Percentiles rank a stretch among this genome's conserved stretches.
Evolutionary conservation across 768 basidiomycete genomes (phyloP).

Genomic region (Suillus alpinus): DNA sequence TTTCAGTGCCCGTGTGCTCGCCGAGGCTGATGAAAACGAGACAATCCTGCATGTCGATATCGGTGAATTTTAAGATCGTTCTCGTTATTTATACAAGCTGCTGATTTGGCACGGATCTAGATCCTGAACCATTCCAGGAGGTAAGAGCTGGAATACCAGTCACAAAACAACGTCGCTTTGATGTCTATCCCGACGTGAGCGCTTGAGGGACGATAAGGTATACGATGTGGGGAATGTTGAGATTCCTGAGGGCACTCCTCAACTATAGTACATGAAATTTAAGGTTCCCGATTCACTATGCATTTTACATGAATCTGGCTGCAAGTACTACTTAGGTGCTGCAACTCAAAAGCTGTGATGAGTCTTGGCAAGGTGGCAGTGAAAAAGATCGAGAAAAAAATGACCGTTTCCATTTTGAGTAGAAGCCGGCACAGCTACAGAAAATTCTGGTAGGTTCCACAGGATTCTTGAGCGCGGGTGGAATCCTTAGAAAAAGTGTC

Average conservation of each 20-base stretch:
- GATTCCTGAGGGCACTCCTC: background rate
- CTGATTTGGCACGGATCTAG: conserved; percentile 31
- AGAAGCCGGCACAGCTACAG: background rate
- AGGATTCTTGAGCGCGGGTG: conserved; percentile 24
- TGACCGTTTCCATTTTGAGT: background rate
- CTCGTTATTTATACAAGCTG: background rate
- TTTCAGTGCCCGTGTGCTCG: conserved; percentile 69
- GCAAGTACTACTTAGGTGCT: background rate
- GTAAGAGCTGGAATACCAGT: conserved; percentile 87
- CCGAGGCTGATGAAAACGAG: conserved; percentile 73
- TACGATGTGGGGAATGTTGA: background rate
- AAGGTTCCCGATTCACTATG: background rate
- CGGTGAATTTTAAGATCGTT: conserved; percentile 49
- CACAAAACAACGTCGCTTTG: conserved; percentile 87
- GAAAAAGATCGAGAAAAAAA: background rate
- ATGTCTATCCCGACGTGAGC: conserved; percentile 82
- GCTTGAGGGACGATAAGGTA: conserved; percentile 8
- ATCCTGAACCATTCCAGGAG: conserved; percentile 58
- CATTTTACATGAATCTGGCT: background rate
- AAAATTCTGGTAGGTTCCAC: conserved; percentile 39
- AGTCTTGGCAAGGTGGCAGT: background rate
- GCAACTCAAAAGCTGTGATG: background rate
- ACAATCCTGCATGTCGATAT: conserved; percentile 78
- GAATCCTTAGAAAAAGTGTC: conserved; percentile 19
- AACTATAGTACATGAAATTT: background rate